These are phyloP conservation scores for Macrophomina pseudophaseolina DNA, from an alignment of 2,329 filamentous ascomycete genomes.

Conservation along the genomic window DNA sequence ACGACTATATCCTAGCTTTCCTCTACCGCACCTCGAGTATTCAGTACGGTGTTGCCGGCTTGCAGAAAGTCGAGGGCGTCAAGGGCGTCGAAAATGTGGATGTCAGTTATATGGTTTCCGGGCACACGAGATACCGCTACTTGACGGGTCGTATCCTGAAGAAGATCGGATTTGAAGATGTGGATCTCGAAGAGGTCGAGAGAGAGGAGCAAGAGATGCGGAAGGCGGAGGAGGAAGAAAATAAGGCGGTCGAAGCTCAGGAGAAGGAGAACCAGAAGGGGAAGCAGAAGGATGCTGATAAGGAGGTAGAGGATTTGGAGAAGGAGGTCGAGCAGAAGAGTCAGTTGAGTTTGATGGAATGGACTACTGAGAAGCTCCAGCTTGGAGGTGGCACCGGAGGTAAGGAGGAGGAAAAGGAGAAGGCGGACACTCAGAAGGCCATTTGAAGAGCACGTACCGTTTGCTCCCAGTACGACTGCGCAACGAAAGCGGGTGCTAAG, in stretches of 20 bases:
- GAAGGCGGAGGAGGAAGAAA: slow-evolving; percentile 50
- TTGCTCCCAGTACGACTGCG: too few relatives aligned
- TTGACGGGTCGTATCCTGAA: slow-evolving; percentile 56
- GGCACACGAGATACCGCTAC: slow-evolving; percentile 58
- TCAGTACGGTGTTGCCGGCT: slow-evolving; percentile 80
- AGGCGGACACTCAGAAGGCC: slow-evolving; percentile 13
- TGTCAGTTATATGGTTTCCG: slow-evolving; percentile 56
- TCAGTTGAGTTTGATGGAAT: slow-evolving; percentile 5
- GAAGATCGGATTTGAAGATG: slow-evolving; percentile 59
- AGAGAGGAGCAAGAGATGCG: slow-evolving; percentile 46
- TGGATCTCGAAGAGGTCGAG: slow-evolving; percentile 54
- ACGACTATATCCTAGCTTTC: slow-evolving; percentile 86
- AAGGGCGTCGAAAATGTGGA: slow-evolving; percentile 68
- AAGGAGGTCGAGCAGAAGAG: slow-evolving; percentile 24
- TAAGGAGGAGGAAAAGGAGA: background rate
- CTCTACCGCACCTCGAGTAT: slow-evolving; percentile 84
- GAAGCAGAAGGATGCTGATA: slow-evolving; percentile 32
- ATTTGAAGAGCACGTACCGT: background rate
- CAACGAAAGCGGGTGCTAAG: too few relatives aligned
- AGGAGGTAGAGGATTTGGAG: slow-evolving; percentile 22
- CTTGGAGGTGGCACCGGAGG: background rate
- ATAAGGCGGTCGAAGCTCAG: slow-evolving; percentile 48
- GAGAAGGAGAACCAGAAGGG: slow-evolving; percentile 46
- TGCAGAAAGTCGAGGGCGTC: slow-evolving; percentile 75
- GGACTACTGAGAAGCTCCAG: slow-evolving; percentile 22